phyloP scores from a whole-genome alignment of 805 yeast species.

The Yarrowia divulgata region DNA sequence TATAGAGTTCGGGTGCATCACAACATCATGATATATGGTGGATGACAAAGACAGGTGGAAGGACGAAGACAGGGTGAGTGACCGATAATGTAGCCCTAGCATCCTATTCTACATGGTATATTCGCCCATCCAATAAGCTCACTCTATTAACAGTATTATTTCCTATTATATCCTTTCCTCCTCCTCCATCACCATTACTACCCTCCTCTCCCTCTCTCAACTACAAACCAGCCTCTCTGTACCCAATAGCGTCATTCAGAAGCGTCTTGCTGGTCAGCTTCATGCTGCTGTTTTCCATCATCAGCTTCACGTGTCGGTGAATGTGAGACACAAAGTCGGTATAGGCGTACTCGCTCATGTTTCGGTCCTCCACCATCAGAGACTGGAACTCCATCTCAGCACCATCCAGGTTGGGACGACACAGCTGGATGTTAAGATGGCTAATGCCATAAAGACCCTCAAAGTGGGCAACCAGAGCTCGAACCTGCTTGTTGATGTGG shows the following conservation, averaged over 20 bases:
- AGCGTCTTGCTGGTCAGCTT: conserved; percentile 29
- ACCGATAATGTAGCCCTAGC: too few relatives aligned
- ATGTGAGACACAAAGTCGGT: conserved; percentile 70
- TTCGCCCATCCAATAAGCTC: background rate
- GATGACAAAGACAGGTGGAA: background rate
- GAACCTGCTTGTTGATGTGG: conserved; percentile 69
- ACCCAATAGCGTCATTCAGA: conserved; percentile 29
- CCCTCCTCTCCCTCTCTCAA: background rate
- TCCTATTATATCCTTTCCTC: background rate
- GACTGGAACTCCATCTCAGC: conserved; percentile 64
- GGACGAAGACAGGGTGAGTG: background rate
- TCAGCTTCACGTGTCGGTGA: conserved; percentile 59
- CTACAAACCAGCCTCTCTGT: conserved; percentile 29
- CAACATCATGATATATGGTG: conserved; percentile 13
- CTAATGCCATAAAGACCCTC: conserved; percentile 53
- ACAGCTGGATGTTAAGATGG: conserved; percentile 61
- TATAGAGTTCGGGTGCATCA: conserved; percentile 36
- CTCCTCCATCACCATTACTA: background rate
- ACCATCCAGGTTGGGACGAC: conserved; percentile 70
- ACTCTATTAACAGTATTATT: background rate
- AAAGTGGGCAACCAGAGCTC: conserved; percentile 66
- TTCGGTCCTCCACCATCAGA: conserved; percentile 75
- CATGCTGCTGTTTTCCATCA: conserved; percentile 42
- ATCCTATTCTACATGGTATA: too few relatives aligned
- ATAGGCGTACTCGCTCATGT: conserved; percentile 63